phyloP scores from a whole-genome alignment of 768 basidiomycete species.

The Lactifluus hygrophoroides region DNA sequence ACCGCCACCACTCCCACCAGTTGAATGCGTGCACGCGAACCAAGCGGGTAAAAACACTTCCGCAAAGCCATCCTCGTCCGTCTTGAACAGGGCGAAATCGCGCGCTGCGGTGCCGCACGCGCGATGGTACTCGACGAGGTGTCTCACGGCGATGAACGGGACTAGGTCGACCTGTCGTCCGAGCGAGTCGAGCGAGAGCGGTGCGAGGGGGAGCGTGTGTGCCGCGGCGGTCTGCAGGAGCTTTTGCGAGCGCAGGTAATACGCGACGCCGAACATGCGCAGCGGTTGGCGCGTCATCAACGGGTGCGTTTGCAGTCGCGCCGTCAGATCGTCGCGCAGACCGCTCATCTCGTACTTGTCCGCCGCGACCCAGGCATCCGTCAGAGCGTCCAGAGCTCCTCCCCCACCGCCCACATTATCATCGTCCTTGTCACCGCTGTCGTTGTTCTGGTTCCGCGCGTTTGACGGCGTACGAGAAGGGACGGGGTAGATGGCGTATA shows the following conservation, averaged over 20 bases:
- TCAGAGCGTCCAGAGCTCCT: background rate
- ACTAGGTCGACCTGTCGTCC: constrained; percentile 5
- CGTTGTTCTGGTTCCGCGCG: background rate
- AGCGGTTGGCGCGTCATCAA: background rate
- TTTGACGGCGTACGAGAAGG: background rate
- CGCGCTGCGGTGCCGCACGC: background rate
- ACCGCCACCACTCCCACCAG: background rate
- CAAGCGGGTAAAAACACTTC: background rate
- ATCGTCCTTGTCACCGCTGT: background rate
- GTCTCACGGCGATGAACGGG: constrained; percentile 3
- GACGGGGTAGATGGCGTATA: background rate
- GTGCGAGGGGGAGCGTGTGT: constrained; percentile 1
- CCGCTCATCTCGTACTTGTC: constrained; percentile 4
- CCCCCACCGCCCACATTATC: too few species aligned
- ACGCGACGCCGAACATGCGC: constrained; percentile 1
- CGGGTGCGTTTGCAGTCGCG: background rate
- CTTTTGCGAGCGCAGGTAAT: background rate
- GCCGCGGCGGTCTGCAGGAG: background rate
- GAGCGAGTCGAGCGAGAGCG: background rate
- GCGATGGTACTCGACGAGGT: constrained; percentile 3
- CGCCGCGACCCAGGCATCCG: background rate
- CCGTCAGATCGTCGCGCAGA: background rate
- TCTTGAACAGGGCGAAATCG: background rate
- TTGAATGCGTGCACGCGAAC: background rate
- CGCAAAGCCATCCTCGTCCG: constrained; percentile 6